phyloP scores from a whole-genome alignment of 768 basidiomycete genomes.

The Kwoniella pini region DNA sequence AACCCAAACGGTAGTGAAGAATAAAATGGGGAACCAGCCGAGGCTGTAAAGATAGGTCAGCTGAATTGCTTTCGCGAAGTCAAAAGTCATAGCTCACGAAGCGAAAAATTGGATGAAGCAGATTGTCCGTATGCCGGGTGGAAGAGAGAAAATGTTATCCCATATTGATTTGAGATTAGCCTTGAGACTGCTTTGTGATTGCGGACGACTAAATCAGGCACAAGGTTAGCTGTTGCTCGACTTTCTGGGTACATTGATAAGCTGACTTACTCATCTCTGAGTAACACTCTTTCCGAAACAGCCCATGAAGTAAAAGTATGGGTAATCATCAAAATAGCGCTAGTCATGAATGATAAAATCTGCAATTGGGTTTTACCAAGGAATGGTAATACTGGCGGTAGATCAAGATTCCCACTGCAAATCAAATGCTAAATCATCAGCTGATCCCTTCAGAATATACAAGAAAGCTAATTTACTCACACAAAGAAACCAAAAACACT shows the following conservation, averaged over 20 bases:
- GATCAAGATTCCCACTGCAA: conserved; percentile 75
- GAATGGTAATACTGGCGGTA: conserved; percentile 69
- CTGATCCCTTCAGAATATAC: not conserved
- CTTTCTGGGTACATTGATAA: not conserved
- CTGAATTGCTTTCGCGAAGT: conserved; percentile 50
- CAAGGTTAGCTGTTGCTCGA: conserved; percentile 26
- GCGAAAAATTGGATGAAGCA: conserved; percentile 61
- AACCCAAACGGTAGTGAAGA: conserved; percentile 83
- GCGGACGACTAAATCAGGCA: conserved; percentile 32
- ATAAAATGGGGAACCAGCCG: conserved; percentile 89
- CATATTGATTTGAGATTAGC: conserved; percentile 66
- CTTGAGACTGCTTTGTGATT: conserved; percentile 47
- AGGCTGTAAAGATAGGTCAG: conserved; percentile 81
- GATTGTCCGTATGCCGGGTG: conserved; percentile 73
- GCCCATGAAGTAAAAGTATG: conserved; percentile 65
- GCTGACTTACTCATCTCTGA: conserved; percentile 56
- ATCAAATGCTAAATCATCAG: not conserved
- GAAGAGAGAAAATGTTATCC: conserved; percentile 68
- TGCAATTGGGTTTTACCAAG: conserved; percentile 78
- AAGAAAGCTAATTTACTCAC: conserved; percentile 59
- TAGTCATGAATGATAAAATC: conserved; percentile 74
- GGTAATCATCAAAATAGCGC: conserved; percentile 65
- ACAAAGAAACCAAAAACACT: conserved; percentile 84
- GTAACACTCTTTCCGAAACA: conserved; percentile 67
- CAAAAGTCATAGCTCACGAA: conserved; percentile 23